Evolutionary conservation across 73 alveolate species (phyloP).

Genomic region (Tetrahymena borealis): DNA sequence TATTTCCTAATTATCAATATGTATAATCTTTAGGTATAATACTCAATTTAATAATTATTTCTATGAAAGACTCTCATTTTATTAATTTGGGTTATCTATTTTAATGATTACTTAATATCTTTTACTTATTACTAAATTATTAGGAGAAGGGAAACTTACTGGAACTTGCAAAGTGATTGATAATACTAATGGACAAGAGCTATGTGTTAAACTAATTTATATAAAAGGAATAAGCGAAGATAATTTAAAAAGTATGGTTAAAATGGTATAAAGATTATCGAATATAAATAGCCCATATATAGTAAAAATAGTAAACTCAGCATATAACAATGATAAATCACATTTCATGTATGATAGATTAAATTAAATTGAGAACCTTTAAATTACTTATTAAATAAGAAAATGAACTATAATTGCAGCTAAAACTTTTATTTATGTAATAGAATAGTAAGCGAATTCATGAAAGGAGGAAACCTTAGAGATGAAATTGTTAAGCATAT

Average conservation of each 20-base stretch:
- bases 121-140: background rate
- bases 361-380: too few species aligned
- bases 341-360: background rate
- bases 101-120: background rate
- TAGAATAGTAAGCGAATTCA: background rate
- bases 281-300: background rate
- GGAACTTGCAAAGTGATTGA: background rate
- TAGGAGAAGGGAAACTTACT: background rate
- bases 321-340: background rate
- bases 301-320: background rate
- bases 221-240: background rate
- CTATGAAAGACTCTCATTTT: background rate
- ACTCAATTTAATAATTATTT: background rate
- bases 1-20: background rate
- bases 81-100: background rate
- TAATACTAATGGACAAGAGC: background rate
- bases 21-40: background rate
- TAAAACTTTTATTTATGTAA: too few species aligned
- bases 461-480: background rate
- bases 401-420: too few species aligned
- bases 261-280: background rate
- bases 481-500: background rate
- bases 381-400: too few species aligned
- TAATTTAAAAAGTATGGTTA: background rate
- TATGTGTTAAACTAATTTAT: background rate